These are phyloP conservation scores for Carnegiea gigantea DNA, from an alignment of 179 eudicot genomes.

Conservation along the genomic window DNA sequence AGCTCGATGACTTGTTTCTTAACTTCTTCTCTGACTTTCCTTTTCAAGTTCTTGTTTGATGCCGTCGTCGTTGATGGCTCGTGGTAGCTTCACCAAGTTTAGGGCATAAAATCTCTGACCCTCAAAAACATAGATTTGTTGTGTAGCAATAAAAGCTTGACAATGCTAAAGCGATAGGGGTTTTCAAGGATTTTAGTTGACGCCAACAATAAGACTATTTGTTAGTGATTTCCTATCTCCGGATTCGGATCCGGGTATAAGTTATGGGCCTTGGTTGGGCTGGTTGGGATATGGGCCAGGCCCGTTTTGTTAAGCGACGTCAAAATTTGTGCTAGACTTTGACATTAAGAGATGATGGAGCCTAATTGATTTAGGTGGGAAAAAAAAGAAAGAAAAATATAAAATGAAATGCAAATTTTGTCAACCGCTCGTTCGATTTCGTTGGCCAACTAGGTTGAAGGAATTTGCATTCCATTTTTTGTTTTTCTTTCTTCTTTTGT, in stretches of 20 bases:
- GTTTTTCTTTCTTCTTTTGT: too few species aligned
- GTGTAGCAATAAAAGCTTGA: neutral
- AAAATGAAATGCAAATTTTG: too few species aligned
- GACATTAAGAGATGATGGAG: too few species aligned
- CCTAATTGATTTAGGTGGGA: too few species aligned
- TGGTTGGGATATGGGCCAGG: too few species aligned
- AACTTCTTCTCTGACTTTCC: conserved; percentile 20
- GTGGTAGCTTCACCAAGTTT: neutral
- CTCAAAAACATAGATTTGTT: neutral
- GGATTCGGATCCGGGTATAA: conserved; percentile 9
- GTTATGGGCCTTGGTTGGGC: conserved; percentile 42
- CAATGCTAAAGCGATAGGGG: neutral
- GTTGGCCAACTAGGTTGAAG: too few species aligned
- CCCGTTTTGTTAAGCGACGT: too few species aligned
- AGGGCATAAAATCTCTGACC: neutral
- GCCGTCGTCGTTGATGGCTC: conserved; percentile 22
- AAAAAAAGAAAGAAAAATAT: too few species aligned
- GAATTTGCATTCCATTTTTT: too few species aligned
- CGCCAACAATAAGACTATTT: neutral
- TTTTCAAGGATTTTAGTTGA: conserved; percentile 10
- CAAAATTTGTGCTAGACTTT: too few species aligned
- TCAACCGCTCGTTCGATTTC: too few species aligned
- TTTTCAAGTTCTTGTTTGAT: conserved; percentile 18
- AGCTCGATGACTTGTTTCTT: conserved; percentile 20
- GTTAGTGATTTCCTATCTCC: neutral